Base-by-base conservation (phyloP, 108 stramenopile species). In the Nannochloropsis salina region DNA sequence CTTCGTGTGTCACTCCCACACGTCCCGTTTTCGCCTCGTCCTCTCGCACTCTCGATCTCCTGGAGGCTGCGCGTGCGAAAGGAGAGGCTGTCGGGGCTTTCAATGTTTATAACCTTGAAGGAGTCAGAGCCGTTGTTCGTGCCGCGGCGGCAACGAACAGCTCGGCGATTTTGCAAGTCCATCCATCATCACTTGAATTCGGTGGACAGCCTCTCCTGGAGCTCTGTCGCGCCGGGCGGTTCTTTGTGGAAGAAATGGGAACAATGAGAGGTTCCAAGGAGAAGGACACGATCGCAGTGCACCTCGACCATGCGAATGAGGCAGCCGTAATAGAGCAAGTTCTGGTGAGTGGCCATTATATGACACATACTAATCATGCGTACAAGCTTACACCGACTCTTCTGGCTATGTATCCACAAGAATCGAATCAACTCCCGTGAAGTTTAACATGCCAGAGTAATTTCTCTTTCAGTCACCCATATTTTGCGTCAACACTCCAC, bases 101-200 rank as follows among this genome's bases (percentile, higher is more conserved):
- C 47, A 90, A 89, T 43, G 86, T 90, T 42, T 90, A 90, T 84
- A 89, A 20, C 80, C 83, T 90, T 22, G 90, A 90, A 80, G 90
- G 90, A 2, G 84, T 86, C 40, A 44, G 45, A 3, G 90, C 90
- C 31, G 90, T 90, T n/a, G 80, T 84, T 9, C 42, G 42, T 41
- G 90, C 89, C 5, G 89, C 88, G 31, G 88, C 44, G 22, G 88
- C 86, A 6, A 74, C 80, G n/a, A 79, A 79, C 9, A 44, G 84
- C n/a, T 83, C 90, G 5, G 90, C 89, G 8, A 90, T 90, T 42
- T 41, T 90, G 45, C 90, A 90, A 86, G 86, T 90, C 41, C 79
- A 44, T 44, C 83, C 82, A n/a, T 42, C 82, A 22, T 80, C 84
- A 9, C 42, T 80, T 42, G 42, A 80, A 12, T 22, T 80, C 18